Base-by-base conservation (phyloP, 2,329 filamentous ascomycete genomes). In the Alternaria metachromatica region DNA sequence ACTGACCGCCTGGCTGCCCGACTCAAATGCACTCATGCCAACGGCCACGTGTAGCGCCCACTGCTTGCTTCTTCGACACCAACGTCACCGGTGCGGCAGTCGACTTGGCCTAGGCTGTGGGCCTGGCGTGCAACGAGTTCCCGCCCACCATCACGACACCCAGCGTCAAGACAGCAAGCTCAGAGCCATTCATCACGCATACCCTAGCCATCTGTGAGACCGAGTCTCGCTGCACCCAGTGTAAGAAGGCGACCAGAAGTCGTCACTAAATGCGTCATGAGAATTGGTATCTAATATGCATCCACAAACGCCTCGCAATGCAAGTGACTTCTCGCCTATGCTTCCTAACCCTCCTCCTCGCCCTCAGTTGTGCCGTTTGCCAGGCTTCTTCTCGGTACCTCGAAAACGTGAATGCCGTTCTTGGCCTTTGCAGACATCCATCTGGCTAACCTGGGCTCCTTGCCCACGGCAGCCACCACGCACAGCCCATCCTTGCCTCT, bases 371-470 rank as follows among this genome's bases (percentile, higher is more conserved):
- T 66, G n/a, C 70, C 72, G 58, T 76, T 72, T 15, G 55, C 53
- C 6, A 72, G 44, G 18, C 60, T 63, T 65, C 76, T 80, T 53
- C 70, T 73, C 9, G 91, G 87, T 33, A 97, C 88, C 78, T 97
- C 94, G 76, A 97, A 96, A 10, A 97, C 87, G 55, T 96, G 87
- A n/a, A 92, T 92, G 7, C 93, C 92, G 76, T 97, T 97, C 69
- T 90, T 90, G 5, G 89, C 93, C 61, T 75, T 77, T 6, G 86
- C 79, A 61, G 86, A 86, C 80, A 90, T 90, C 94, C 94, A 98
- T 66, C 92, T 86, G 5, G 94, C 96, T 45, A 97, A 83, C 48
- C 93, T 88, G 80, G 94, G 92, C 80, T 97, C 93, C 75, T 92
- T 95, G 37, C 92, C 94, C 2, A 97, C 87, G 15, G 91, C 96